phyloP scores from a whole-genome alignment of 2,329 filamentous ascomycete species.

The Apiospora hydei region DNA sequence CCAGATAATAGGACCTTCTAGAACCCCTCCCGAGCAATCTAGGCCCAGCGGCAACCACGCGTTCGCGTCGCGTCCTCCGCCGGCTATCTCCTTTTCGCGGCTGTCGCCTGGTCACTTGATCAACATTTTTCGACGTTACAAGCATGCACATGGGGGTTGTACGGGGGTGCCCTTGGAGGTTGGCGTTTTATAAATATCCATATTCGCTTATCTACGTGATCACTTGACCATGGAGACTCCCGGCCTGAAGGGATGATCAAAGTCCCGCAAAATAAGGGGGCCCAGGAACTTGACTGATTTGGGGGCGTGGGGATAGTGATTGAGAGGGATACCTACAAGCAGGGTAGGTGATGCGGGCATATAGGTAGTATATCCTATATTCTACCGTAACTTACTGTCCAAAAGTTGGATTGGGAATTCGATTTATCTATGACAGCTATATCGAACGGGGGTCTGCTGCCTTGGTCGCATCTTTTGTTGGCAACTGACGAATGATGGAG shows the following conservation, averaged over 20 bases:
- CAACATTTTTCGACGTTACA: background rate
- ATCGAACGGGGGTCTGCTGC: background rate
- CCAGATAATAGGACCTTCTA: background rate
- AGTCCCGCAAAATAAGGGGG: conserved; percentile 18
- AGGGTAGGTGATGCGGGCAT: background rate
- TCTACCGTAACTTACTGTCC: background rate
- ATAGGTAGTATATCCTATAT: background rate
- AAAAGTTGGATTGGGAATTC: background rate
- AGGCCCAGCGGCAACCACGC: background rate
- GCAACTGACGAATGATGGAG: background rate
- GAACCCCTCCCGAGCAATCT: background rate
- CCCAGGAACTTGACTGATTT: background rate
- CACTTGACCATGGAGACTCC: background rate
- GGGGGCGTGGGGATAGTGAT: background rate
- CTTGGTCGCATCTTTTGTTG: background rate
- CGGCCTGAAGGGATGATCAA: background rate
- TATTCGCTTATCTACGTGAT: too few relatives aligned
- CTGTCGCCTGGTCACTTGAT: background rate
- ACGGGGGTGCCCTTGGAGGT: too few relatives aligned
- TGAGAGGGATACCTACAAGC: background rate
- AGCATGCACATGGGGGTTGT: background rate
- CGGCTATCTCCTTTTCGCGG: conserved; percentile 1
- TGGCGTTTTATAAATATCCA: conserved; percentile 4
- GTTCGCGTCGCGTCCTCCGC: background rate
- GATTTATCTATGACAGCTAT: background rate